Evolutionary conservation across 352 stramenopile genomes (phyloP).

Genomic region (Phytophthora hibernalis): DNA sequence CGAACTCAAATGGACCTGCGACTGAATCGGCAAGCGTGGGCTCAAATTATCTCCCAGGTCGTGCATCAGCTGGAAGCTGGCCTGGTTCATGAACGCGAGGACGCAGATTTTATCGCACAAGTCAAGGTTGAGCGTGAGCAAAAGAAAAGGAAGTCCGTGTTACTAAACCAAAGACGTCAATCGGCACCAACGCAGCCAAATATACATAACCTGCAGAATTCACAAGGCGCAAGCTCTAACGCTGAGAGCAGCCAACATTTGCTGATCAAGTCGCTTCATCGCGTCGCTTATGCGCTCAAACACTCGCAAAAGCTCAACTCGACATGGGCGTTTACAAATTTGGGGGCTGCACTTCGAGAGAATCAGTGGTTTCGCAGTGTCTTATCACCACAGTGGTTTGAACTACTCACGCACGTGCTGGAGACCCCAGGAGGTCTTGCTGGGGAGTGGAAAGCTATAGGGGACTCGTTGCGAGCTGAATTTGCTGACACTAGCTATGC

Average conservation of each 20-base stretch:
- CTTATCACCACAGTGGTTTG: conserved; percentile 35
- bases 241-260: conserved; percentile 1
- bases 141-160: conserved; percentile 21
- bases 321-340: conserved; percentile 45
- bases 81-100: conserved; percentile 35
- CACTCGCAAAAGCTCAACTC: conserved; percentile 54
- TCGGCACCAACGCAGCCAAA: neutral
- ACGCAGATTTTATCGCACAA: conserved; percentile 44
- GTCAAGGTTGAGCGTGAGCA: conserved; percentile 24
- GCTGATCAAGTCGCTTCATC: conserved; percentile 35
- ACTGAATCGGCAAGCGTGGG: conserved; percentile 60
- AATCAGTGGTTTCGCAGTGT: conserved; percentile 54
- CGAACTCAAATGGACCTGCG: conserved; percentile 61
- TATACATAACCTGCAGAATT: conserved; percentile 1
- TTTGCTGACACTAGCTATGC: conserved; percentile 47
- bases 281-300: conserved; percentile 34
- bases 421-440: conserved; percentile 47
- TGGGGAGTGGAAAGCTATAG: conserved; percentile 52
- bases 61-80: conserved; percentile 50
- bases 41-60: conserved; percentile 62
- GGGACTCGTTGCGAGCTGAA: conserved; percentile 64
- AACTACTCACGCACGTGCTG: conserved; percentile 39
- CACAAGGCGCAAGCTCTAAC: neutral
- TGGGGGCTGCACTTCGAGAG: conserved; percentile 42
- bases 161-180: conserved; percentile 6